Conservation (phyloP, 371 early-diverging fungal species). For the Mortierella sp. region DNA sequence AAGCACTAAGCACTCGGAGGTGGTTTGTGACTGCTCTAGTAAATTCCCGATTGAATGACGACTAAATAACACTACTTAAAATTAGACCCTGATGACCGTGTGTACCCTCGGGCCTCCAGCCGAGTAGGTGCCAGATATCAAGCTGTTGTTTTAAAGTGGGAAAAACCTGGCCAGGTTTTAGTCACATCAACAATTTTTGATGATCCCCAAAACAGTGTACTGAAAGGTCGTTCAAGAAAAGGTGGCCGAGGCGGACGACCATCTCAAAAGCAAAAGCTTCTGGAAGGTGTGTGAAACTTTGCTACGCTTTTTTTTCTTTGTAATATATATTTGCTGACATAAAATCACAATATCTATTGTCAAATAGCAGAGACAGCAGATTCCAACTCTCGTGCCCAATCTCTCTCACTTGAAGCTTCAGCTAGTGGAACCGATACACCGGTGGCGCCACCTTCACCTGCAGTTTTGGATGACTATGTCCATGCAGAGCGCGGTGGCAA, state of each 20-base stretch:
- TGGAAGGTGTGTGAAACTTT: conserved; percentile 37
- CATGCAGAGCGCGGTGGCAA: conserved; percentile 60
- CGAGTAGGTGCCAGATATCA: conserved; percentile 86
- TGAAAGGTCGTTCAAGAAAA: conserved; percentile 33
- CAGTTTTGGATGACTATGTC: conserved; percentile 22
- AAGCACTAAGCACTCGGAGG: no score
- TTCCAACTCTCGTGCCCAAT: conserved; percentile 28
- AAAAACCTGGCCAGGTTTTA: conserved; percentile 55
- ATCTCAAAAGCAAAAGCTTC: conserved; percentile 30
- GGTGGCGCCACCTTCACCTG: conserved; percentile 35
- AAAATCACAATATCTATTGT: not conserved
- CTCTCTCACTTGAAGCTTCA: conserved; percentile 32
- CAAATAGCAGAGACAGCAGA: conserved; percentile 20
- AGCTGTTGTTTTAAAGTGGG: conserved; percentile 76
- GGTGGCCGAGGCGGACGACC: conserved; percentile 46
- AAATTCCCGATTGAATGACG: not conserved
- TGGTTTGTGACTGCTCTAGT: not conserved
- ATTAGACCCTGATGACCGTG: conserved; percentile 77
- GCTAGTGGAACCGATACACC: conserved; percentile 30
- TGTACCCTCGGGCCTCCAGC: conserved; percentile 85
- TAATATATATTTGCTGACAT: not conserved
- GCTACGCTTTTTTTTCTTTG: no score
- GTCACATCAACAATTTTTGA: conserved; percentile 46
- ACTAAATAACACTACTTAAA: no score
- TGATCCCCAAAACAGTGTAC: conserved; percentile 36